Evolutionary conservation across 2,329 filamentous ascomycete genomes (phyloP).

Genomic region (Penicillium rolfsii): DNA sequence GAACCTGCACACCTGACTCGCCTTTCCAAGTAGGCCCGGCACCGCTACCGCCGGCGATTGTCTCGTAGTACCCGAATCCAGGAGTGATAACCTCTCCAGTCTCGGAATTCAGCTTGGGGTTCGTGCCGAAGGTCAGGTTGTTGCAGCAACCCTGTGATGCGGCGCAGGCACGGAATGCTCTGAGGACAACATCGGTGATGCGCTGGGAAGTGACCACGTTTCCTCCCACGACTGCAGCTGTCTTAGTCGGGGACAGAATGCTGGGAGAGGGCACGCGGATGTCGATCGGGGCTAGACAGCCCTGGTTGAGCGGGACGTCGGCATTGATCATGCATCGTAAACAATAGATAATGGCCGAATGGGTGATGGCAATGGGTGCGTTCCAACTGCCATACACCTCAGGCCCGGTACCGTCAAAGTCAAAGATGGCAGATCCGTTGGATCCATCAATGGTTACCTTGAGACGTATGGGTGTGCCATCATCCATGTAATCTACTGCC

Average conservation of each 20-base stretch:
- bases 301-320: conserved; percentile 85
- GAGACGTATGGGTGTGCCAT: conserved; percentile 76
- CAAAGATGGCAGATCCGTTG: conserved; percentile 75
- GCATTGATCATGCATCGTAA: conserved; percentile 77
- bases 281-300: conserved; percentile 75
- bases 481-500: conserved; percentile 83
- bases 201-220: conserved; percentile 80
- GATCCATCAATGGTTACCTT: conserved; percentile 74
- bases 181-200: conserved; percentile 80
- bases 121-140: conserved; percentile 77
- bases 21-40: conserved; percentile 77
- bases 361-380: conserved; percentile 79
- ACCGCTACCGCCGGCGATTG: conserved; percentile 78
- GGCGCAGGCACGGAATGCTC: conserved; percentile 77
- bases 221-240: conserved; percentile 79
- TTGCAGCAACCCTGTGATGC: conserved; percentile 81
- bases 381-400: conserved; percentile 82
- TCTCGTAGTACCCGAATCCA: conserved; percentile 87
- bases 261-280: conserved; percentile 70
- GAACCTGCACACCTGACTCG: conserved; percentile 75
- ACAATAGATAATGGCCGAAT: conserved; percentile 84
- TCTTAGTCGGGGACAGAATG: conserved; percentile 74
- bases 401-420: conserved; percentile 76
- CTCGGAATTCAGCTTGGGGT: conserved; percentile 67
- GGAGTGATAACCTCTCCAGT: conserved; percentile 59